Evolutionary conservation across 305 asterid species (phyloP).

Genomic region (Fraxinus baroniana): DNA sequence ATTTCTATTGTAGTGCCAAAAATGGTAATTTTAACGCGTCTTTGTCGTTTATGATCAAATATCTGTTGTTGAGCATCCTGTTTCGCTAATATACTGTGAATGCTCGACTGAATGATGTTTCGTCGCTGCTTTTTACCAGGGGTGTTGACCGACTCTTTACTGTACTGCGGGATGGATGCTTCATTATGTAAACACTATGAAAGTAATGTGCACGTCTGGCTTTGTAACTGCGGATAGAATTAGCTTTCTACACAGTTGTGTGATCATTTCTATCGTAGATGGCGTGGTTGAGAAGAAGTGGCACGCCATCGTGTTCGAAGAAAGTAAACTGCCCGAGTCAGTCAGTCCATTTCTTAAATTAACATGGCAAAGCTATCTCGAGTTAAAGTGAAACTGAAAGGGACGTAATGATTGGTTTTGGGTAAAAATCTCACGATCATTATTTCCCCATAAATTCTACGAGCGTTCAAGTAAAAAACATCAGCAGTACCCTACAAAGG

Average conservation of each 20-base stretch:
- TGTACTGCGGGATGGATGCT: not conserved
- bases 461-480: not conserved
- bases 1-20: conserved; percentile 21
- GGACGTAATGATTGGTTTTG: not conserved
- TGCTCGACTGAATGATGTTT: not conserved
- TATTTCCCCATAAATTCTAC: not conserved
- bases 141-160: not conserved
- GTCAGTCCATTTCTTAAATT: not conserved
- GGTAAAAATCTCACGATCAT: not conserved
- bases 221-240: not conserved
- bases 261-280: not conserved
- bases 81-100: not conserved
- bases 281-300: not conserved
- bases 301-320: not conserved
- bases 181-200: not conserved
- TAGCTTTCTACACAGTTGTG: not conserved
- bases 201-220: not conserved
- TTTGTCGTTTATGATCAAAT: not conserved
- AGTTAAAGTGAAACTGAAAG: not conserved
- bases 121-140: not conserved
- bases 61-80: not conserved
- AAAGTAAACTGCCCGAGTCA: not conserved
- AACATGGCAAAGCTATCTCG: not conserved
- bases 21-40: not conserved
- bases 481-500: not conserved